Base-by-base conservation (phyloP, 2,329 filamentous ascomycete species). In the Fusarium mundagurra region DNA sequence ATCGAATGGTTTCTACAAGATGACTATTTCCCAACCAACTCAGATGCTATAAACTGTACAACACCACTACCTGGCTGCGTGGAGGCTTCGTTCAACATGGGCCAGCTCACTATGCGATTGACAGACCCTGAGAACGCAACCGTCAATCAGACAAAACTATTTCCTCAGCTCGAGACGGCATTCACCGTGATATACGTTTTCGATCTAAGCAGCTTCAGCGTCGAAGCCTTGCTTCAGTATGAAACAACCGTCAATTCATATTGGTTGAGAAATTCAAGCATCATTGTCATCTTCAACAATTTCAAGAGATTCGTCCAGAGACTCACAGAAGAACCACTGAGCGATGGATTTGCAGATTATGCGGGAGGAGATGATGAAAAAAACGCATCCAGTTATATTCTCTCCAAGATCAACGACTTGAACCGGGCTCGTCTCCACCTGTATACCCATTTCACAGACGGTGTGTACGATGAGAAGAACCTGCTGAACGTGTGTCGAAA, bases 21-120 rank as follows among this genome's bases (percentile, higher is more conserved):
- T 2, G 2, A 20, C 4, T 53, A 53, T 11, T 1, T 36, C 0
- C 18, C 50, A 0, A 38, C 33, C 3, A 17, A 36, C 8, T 10
- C 1, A 1, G 50, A 53, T 27, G 33, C 50, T 14, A 53, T 38
- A 12, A 8, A 1, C 0, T 53, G 50, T 16, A 2, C 18, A 36
- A 27, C 33, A 36, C 22, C 33, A 36, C 4, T 53, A 4, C 33
- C 50, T 38, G n/a, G 50, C 12, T 53, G 50, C 9, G 33, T 53
- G 9, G 50, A 53, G n/a, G 17, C 17, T 8, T 3, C 4, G 0
- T 38, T 53, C 8, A 16, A 11, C 6, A 11, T 13, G 47, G 29
- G 29, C 10, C 14, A 33, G 10, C 47, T 13, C 16, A 33, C 20
- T 0, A 36, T 53, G 50, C 33, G 33, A 24, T 12, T 36, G 4